These are phyloP conservation scores for Tremella yokohamensis DNA, from an alignment of 768 basidiomycete species.

Conservation along the genomic window DNA sequence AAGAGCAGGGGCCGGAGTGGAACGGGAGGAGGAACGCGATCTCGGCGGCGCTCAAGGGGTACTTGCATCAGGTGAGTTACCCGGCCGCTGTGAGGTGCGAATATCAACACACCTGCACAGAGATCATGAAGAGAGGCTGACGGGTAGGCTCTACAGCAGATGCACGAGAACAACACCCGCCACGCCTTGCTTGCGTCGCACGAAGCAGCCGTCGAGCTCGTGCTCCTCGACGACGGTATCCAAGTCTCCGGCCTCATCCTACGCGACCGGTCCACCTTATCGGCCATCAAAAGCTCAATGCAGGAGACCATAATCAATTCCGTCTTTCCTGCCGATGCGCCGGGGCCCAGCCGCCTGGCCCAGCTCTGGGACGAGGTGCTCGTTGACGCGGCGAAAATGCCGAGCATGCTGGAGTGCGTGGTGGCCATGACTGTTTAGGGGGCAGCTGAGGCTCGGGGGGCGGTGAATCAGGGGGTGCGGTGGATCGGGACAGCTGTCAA, in stretches of 20 bases:
- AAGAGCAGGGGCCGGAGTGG: neutral
- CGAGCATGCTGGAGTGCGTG: no score
- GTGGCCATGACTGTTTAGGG: no score
- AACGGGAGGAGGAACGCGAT: neutral
- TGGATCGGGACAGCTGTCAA: no score
- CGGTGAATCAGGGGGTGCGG: no score
- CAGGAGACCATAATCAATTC: no score
- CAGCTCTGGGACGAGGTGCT: no score
- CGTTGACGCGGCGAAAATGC: no score
- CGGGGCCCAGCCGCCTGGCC: no score
- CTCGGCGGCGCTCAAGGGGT: neutral
- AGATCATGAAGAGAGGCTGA: neutral
- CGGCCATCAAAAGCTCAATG: neutral
- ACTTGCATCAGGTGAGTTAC: neutral
- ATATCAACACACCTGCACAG: neutral
- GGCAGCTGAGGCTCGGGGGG: no score
- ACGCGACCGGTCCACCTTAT: neutral
- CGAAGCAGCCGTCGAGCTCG: neutral
- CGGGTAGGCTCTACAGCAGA: neutral
- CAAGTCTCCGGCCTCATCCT: slow-evolving; percentile 2
- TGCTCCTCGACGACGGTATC: neutral
- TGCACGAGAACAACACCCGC: neutral
- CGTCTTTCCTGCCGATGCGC: no score
- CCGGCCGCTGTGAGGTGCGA: neutral
- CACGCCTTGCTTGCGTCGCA: slow-evolving; percentile 1